Evolutionary conservation across 257 asterid species (phyloP).

Genomic region (Voacanga thouarsii): DNA sequence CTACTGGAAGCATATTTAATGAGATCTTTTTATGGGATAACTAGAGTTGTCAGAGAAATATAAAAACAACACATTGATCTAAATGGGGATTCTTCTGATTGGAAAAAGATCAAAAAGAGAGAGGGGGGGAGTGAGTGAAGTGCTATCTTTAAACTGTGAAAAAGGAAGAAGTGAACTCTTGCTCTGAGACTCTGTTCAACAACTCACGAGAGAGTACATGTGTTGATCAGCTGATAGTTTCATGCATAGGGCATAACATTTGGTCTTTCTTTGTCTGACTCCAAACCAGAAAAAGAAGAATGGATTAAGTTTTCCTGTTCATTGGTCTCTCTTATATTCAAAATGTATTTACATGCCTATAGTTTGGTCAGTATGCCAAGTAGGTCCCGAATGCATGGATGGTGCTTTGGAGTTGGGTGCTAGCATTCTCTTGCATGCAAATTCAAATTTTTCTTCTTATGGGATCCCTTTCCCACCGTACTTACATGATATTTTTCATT

Average conservation of each 20-base stretch:
- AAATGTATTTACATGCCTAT: background rate
- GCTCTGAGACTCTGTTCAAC: background rate
- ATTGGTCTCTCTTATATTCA: background rate
- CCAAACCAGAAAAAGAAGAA: background rate
- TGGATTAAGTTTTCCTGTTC: background rate
- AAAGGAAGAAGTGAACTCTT: background rate
- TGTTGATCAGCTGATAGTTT: no score
- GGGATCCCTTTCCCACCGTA: background rate
- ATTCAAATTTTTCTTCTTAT: background rate
- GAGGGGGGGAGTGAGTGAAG: background rate
- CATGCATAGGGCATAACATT: background rate
- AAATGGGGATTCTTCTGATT: slow-evolving; percentile 1
- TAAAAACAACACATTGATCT: background rate
- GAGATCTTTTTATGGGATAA: background rate
- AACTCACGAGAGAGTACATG: background rate
- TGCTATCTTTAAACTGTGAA: background rate
- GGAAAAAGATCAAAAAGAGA: background rate
- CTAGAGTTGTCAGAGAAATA: background rate
- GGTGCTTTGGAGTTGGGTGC: background rate
- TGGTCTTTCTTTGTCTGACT: background rate
- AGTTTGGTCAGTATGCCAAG: background rate
- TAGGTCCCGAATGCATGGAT: background rate
- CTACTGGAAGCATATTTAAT: background rate
- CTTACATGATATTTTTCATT: background rate
- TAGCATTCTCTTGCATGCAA: background rate